Conservation (phyloP, 345 rosid genomes). For the Sonneratia caseolaris region DNA sequence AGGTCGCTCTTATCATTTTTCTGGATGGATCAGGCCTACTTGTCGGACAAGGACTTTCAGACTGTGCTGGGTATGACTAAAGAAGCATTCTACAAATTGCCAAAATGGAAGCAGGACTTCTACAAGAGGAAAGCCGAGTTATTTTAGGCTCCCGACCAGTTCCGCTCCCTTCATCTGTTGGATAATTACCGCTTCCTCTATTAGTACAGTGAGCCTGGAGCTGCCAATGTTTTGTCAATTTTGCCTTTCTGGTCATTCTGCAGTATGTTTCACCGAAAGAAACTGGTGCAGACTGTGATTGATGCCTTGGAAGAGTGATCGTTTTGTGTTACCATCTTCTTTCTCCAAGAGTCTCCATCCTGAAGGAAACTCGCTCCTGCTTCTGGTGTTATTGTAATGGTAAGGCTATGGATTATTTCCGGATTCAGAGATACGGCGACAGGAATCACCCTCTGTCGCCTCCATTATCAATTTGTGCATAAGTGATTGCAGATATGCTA, state of each 20-base stretch:
- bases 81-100: constrained; percentile 74
- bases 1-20: not conserved
- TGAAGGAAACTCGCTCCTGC: not conserved
- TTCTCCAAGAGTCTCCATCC: not conserved
- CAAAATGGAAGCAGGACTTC: constrained; percentile 97
- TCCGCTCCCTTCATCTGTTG: not conserved
- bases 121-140: constrained; percentile 75
- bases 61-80: constrained; percentile 59
- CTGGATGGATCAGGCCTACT: constrained; percentile 48
- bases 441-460: not conserved
- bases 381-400: not conserved
- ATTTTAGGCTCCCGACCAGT: constrained; percentile 28
- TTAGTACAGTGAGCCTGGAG: constrained; percentile 3
- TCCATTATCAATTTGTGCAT: not conserved
- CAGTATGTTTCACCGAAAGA: not conserved
- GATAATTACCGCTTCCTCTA: not conserved
- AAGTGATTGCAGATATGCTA: not conserved
- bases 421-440: not conserved
- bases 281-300: not conserved
- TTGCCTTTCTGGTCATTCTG: constrained; percentile 3
- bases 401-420: not conserved
- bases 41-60: constrained; percentile 73
- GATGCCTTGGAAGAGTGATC: constrained; percentile 11
- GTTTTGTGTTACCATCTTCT: constrained; percentile 7
- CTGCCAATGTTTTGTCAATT: not conserved